These are phyloP conservation scores for Penicillium fimorum DNA, from an alignment of 495 filamentous ascomycete species.

Conservation along the genomic window DNA sequence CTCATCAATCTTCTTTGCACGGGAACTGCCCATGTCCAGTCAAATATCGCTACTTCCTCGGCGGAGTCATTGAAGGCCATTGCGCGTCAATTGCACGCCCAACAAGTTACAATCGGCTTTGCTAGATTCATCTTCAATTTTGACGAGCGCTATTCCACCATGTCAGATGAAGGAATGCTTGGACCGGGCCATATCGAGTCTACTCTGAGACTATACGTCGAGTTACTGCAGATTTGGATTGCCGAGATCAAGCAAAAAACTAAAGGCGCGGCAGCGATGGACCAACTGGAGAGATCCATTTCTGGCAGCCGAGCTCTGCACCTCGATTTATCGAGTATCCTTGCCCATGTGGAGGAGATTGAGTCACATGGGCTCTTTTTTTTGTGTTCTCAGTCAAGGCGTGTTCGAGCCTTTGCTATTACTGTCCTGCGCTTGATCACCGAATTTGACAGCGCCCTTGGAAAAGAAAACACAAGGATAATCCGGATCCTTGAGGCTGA, in stretches of 20 bases:
- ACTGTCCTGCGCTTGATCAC: conserved; percentile 88
- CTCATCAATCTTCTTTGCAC: conserved; percentile 95
- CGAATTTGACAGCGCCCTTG: conserved; percentile 87
- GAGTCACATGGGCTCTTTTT: conserved; percentile 99
- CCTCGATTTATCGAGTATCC: conserved; percentile 80
- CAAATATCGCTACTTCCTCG: conserved; percentile 88
- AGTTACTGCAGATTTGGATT: conserved; percentile 93
- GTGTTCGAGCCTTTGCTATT: conserved; percentile 86
- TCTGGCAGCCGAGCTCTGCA: conserved; percentile 63
- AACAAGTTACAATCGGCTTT: conserved; percentile 96
- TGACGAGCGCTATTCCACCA: conserved; percentile 93
- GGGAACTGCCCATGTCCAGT: conserved; percentile 91
- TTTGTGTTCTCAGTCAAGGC: conserved; percentile 88
- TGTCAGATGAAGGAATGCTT: conserved; percentile 97
- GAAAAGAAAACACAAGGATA: conserved; percentile 74
- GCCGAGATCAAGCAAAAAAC: conserved; percentile 90
- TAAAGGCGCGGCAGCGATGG: conserved; percentile 64
- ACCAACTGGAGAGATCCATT: conserved; percentile 55
- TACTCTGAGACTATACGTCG: conserved; percentile 87
- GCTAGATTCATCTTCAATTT: conserved; percentile 97
- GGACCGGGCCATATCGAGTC: conserved; percentile 94
- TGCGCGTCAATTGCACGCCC: conserved; percentile 86
- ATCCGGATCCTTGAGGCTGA: conserved; percentile 91
- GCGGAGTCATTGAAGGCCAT: conserved; percentile 93
- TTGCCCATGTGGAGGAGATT: conserved; percentile 92